Evolutionary conservation across 805 yeast species (phyloP), one percentile per base, ranked within the genome.

Genomic region (Ogataea degrootiae): DNA sequence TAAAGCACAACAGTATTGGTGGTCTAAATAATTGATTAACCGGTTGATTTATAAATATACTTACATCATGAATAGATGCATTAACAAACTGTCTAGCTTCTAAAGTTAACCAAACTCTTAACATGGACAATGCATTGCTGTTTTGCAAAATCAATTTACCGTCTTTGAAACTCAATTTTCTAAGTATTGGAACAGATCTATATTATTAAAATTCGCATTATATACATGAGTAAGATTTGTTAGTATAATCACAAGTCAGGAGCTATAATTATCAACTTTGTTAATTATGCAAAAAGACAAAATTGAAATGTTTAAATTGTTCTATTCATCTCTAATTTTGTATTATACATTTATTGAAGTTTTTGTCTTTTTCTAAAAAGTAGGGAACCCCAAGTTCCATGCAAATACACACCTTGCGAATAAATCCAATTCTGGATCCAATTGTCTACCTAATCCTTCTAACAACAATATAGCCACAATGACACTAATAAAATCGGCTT

Each of bases 371-470:
- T 33, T 43, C 49, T 46, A 60, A 56, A 52, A 58, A 37, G 70
- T 66, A 36, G 71, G 70, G 41, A 68, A 63, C 37, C 70, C 71
- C 41, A 67, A 55, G 36, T 59, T 60, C 69, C 68, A 61, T 42
- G 69, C 71, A 57, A 62, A 83, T 83, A 86, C 94, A 76, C 81
- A 87, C 94, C 96, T 87, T 77, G 96, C 96, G 76, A 94, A 92
- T 43, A 94, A 76, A 68, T 94, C 99, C 59, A 94, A 73, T 39
- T 89, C 82, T 2, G 98, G 97, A 66, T 94, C 96, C 46, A 94
- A 73, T 66, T 86, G 96, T 61, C 98, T 76, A 19, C 99, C 98
- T 45, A 94, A 86, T 11, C 99, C 99, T 66, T 94, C 99, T 48
- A 94, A 70, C 46, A 94, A 72, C 46, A 94, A 69, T 22, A 94